These are phyloP conservation scores for Strobilomyces echinocephalus DNA, from an alignment of 768 basidiomycete species.

Conservation along the genomic window DNA sequence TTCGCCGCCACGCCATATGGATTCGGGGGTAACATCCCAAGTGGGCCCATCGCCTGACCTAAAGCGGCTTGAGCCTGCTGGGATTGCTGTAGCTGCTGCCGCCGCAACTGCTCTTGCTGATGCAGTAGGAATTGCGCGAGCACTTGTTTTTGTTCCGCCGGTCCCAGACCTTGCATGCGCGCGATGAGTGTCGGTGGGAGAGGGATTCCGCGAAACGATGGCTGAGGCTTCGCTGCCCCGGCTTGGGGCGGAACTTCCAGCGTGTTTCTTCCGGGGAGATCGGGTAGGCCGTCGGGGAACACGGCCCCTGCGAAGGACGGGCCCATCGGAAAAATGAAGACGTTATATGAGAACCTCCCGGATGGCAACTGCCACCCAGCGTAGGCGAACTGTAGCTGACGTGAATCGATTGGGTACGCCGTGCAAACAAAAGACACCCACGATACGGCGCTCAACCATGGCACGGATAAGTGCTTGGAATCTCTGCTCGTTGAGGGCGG, in stretches of 20 bases:
- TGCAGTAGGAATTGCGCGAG: slow-evolving; percentile 13
- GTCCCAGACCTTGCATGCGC: slow-evolving; percentile 24
- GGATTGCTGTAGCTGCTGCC: slow-evolving; percentile 23
- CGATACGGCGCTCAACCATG: slow-evolving; percentile 41
- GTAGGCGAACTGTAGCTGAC: slow-evolving; percentile 40
- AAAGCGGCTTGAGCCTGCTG: slow-evolving; percentile 14
- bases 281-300: slow-evolving; percentile 52
- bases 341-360: slow-evolving; percentile 37
- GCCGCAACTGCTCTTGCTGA: slow-evolving; percentile 21
- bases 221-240: slow-evolving; percentile 8
- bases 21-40: slow-evolving; percentile 10
- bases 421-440: slow-evolving; percentile 28
- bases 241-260: slow-evolving; percentile 4
- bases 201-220: not conserved
- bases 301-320: slow-evolving; percentile 40
- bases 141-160: slow-evolving; percentile 18
- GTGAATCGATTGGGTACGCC: slow-evolving; percentile 1
- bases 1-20: slow-evolving; percentile 6
- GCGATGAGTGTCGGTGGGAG: slow-evolving; percentile 12
- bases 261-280: slow-evolving; percentile 26
- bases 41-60: slow-evolving; percentile 13
- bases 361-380: slow-evolving; percentile 46
- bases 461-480: slow-evolving; percentile 40
- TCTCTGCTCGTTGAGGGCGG: slow-evolving; percentile 38
- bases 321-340: slow-evolving; percentile 43